Evolutionary conservation across 2,329 filamentous ascomycete species (phyloP), one percentile per base, ranked within the genome.

Genomic region (Pleurostoma richardsiae): DNA sequence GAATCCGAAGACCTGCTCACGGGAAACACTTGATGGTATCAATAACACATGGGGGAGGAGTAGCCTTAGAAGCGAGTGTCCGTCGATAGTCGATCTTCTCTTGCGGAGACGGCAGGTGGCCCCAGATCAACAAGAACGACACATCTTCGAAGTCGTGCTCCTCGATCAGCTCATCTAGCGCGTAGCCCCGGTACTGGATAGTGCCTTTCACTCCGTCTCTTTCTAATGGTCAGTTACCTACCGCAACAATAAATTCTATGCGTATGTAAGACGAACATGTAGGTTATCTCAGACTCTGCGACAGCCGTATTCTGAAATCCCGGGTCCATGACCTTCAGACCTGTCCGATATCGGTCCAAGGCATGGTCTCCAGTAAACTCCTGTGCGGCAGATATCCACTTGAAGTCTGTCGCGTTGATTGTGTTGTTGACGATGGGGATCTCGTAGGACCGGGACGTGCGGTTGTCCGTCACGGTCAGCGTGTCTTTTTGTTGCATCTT

Each of bases 261-360:
- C 19, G 19, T 19, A 19, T 19, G 19, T 19, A 19, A 19, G 19
- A 19, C 19, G 19, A 19, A 19, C 58, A 76, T 76, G 62, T 76
- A 76, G 29, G 72, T 76, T 56, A 77, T 77, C 42, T 60, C 66
- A 54, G 68, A 72, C 61, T 71, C 60, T 26, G 76, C 67, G 2
- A 74, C 73, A 19, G 73, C 72, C 2, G 73, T 76, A 63, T 76
- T 77, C 67, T 75, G 72, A 61, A 74, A 77, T 3, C 69, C 73
- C n/a, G 73, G 72, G 58, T 76, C 73, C 46, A 66, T 75, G 33
- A 77, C 64, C 27, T 72, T 59, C n/a, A 77, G 67, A 8, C 73
- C 19, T 19, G 19, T 19, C 73, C 53, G 76, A 71, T 7, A 63
- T 63, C 3, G 69, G 72, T 61, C 74, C 71, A 56, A 74, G 67